Evolutionary conservation across 2,329 filamentous ascomycete genomes (phyloP), one percentile per base, ranked within the genome.

Genomic region (Lecanicillium sp.): DNA sequence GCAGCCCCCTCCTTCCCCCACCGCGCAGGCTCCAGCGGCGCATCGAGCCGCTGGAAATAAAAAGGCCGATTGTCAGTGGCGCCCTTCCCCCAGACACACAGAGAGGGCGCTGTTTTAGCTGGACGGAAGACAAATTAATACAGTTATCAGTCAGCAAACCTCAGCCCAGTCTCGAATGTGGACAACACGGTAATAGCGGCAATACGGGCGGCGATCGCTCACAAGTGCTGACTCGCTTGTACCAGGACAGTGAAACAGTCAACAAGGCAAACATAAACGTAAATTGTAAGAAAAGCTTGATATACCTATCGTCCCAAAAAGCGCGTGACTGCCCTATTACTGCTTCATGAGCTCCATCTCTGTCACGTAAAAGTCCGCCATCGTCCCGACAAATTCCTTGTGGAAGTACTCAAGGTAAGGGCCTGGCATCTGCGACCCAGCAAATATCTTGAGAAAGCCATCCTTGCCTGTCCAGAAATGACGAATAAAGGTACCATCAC

Each of bases 381-480:
- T 65, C 46, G 68, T 65, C 2, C 52, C 55, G 29, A 60, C 52
- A 51, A 61, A 69, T 24, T 66, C 59, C 38, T 60, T 54, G 57
- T 69, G 67, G 51, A 68, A 66, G 10, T 63, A 55, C 38, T 62
- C 58, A 12, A 69, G 55, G 24, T 61, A 60, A 5, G 57, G 58
- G 6, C 67, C 67, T 4, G 67, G 67, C 23, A 69, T 52, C 44
- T 68, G 66, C 29, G 65, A 54, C 19, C 60, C 63, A 5, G 70
- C 63, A 44, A 64, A 63, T 6, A 64, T 54, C 59, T 69, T 70
- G 54, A 70, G 66, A 52, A 64, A 59, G 37, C 60, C 55, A 40
- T 61, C 52, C 58, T 72, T 72, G 52, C 65, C 62, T 1, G 64
- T 68, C 69, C 69, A 72, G 50, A 71, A 54, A 53, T 72, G 69